Evolutionary conservation across 176 grass and related monocot species (phyloP).

Genomic region (Urochloa ruziziensis): DNA sequence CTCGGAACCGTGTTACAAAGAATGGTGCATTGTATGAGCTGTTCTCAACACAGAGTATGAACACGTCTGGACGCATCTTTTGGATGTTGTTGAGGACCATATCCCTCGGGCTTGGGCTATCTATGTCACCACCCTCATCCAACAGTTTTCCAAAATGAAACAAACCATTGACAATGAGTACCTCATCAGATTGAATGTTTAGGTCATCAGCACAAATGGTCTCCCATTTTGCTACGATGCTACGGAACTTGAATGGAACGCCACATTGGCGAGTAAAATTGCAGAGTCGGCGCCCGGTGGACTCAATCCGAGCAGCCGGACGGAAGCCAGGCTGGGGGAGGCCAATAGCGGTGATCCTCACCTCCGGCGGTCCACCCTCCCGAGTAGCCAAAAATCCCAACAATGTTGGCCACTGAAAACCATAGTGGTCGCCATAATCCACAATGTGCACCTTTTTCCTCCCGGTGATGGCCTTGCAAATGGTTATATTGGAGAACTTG

Average conservation of each 20-base stretch:
- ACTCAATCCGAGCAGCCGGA: slow-evolving; percentile 28
- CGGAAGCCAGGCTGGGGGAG: slow-evolving; percentile 38
- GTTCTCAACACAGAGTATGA: slow-evolving; percentile 18
- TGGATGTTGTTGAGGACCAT: slow-evolving; percentile 29
- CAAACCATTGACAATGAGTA: slow-evolving; percentile 24
- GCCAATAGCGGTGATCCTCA: slow-evolving; percentile 45
- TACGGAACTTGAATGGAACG: slow-evolving; percentile 38
- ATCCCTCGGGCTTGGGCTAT: slow-evolving; percentile 31
- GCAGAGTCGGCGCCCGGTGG: slow-evolving; percentile 31
- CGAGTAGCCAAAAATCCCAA: not conserved
- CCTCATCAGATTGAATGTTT: slow-evolving; percentile 18
- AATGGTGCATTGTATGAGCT: slow-evolving; percentile 22
- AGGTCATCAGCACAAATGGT: slow-evolving; percentile 24
- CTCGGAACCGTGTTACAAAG: slow-evolving; percentile 38
- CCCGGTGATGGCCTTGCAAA: not conserved
- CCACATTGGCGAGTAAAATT: slow-evolving; percentile 5
- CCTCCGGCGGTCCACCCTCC: slow-evolving; percentile 33
- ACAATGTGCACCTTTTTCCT: slow-evolving; percentile 42
- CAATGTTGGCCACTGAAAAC: slow-evolving; percentile 43
- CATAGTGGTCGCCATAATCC: slow-evolving; percentile 27
- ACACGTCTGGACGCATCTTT: slow-evolving; percentile 37
- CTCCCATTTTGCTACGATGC: slow-evolving; percentile 27
- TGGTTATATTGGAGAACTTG: slow-evolving; percentile 19
- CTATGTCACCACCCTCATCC: slow-evolving; percentile 11
- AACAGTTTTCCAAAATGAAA: slow-evolving; percentile 6